Percentiles rank a stretch among this genome's conserved stretches.
phyloP scores from a whole-genome alignment of 2,329 filamentous ascomycete species.

The Sclerotinia borealis region DNA sequence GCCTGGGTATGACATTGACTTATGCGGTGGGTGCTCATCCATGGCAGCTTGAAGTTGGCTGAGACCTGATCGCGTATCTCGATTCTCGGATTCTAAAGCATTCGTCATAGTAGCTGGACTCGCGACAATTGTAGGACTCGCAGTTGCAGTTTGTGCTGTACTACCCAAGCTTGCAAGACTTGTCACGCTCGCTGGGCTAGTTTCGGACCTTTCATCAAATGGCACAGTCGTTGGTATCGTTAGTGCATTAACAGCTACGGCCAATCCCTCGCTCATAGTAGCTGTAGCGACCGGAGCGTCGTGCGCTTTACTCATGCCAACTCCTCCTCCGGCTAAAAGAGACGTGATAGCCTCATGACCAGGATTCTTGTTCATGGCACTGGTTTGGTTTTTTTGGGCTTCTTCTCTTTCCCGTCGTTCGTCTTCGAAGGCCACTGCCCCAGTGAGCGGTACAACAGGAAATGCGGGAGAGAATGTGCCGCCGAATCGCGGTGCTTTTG shows the following conservation, averaged over 20 bases:
- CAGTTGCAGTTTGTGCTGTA: constrained; percentile 31
- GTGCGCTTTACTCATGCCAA: constrained; percentile 50
- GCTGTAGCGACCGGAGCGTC: constrained; percentile 39
- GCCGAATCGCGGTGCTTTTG: constrained; percentile 31
- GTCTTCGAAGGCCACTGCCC: constrained; percentile 49
- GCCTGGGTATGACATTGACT: constrained; percentile 30
- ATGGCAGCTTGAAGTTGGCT: constrained; percentile 21
- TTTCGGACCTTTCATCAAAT: constrained; percentile 29
- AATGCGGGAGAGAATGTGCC: constrained; percentile 31
- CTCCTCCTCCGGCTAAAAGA: constrained; percentile 47
- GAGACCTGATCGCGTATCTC: constrained; percentile 20
- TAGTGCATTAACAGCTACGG: constrained; percentile 28
- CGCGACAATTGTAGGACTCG: constrained; percentile 29
- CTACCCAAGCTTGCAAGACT: constrained; percentile 30
- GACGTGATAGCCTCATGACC: constrained; percentile 48
- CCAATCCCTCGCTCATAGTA: constrained; percentile 30
- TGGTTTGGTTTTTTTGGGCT: constrained; percentile 35
- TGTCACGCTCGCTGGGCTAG: constrained; percentile 30
- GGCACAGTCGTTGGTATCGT: constrained; percentile 27
- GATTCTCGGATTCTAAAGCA: constrained; percentile 24
- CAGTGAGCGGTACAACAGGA: constrained; percentile 42
- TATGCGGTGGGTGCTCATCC: constrained; percentile 27
- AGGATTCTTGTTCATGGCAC: constrained; percentile 46
- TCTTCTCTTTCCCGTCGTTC: constrained; percentile 45
- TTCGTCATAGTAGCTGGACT: constrained; percentile 28